phyloP scores from a whole-genome alignment of 306 rosid species.

The Vigna nakashimae region DNA sequence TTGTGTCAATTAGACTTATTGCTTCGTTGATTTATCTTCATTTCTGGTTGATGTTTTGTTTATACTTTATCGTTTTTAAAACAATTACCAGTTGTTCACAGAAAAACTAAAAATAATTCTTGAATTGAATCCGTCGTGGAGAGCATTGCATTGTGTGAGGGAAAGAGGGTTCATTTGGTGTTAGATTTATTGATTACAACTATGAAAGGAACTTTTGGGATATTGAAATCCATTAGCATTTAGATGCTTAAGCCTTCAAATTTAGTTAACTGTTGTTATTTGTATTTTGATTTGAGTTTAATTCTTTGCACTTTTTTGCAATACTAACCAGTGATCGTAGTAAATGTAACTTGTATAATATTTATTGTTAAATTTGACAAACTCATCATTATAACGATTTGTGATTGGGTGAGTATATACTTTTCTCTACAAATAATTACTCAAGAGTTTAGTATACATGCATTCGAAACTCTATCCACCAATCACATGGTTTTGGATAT shows the following conservation, averaged over 20 bases:
- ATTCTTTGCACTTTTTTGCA: background rate
- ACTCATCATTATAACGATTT: background rate
- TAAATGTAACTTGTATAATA: background rate
- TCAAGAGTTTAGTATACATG: background rate
- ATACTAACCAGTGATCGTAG: background rate
- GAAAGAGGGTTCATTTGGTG: background rate
- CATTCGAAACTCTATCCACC: background rate
- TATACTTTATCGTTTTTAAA: background rate
- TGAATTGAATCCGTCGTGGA: background rate
- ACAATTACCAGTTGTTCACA: background rate
- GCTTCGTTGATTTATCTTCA: background rate
- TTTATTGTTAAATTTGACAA: background rate
- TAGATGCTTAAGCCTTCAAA: slow-evolving; percentile 7
- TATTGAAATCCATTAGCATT: background rate
- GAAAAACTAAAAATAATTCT: background rate
- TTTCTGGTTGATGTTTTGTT: background rate
- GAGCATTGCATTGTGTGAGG: background rate
- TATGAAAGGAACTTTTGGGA: background rate
- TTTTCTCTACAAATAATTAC: background rate
- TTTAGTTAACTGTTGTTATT: background rate
- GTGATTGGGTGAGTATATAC: background rate
- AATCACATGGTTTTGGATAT: background rate
- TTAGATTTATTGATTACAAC: slow-evolving; percentile 19
- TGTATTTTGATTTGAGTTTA: slow-evolving; percentile 8
- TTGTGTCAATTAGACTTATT: background rate